phyloP scores from a whole-genome alignment of 345 rosid species.

The Aurinia saxatilis region DNA sequence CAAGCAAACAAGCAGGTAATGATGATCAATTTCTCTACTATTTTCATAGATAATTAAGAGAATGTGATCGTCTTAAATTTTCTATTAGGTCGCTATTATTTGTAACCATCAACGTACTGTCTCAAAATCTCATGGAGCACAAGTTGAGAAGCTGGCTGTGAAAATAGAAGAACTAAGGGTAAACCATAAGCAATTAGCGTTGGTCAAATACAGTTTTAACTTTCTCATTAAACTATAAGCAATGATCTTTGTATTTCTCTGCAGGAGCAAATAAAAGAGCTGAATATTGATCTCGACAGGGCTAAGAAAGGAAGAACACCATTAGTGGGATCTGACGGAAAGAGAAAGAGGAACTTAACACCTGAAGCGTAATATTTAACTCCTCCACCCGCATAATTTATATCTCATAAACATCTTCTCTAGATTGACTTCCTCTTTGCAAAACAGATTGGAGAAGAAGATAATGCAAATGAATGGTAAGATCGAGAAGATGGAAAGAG shows the following conservation, averaged over 20 bases:
- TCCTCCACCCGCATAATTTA: not conserved
- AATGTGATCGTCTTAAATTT: not conserved
- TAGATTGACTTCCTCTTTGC: not conserved
- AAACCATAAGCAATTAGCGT: not conserved
- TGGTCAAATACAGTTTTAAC: not conserved
- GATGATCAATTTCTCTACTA: not conserved
- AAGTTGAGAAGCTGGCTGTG: conserved; percentile 25
- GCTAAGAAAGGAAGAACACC: conserved; percentile 94
- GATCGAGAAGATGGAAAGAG: conserved; percentile 83
- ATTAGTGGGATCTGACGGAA: conserved; percentile 73
- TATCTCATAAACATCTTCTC: not conserved
- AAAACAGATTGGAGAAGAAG: conserved; percentile 67
- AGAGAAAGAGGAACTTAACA: conserved; percentile 70
- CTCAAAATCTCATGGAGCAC: conserved; percentile 67
- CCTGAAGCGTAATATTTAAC: conserved; percentile 74
- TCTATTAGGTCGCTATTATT: conserved; percentile 58
- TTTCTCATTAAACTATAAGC: not conserved
- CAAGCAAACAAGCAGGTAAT: conserved; percentile 89
- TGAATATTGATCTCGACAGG: conserved; percentile 71
- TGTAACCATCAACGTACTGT: conserved; percentile 97
- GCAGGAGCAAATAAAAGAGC: conserved; percentile 45
- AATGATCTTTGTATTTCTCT: conserved; percentile 1
- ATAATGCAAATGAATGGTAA: conserved; percentile 45
- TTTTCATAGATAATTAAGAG: not conserved
- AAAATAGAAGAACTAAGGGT: conserved; percentile 41